Conservation (phyloP, 2,329 filamentous ascomycete species). For the Verticillium klebahnii region DNA sequence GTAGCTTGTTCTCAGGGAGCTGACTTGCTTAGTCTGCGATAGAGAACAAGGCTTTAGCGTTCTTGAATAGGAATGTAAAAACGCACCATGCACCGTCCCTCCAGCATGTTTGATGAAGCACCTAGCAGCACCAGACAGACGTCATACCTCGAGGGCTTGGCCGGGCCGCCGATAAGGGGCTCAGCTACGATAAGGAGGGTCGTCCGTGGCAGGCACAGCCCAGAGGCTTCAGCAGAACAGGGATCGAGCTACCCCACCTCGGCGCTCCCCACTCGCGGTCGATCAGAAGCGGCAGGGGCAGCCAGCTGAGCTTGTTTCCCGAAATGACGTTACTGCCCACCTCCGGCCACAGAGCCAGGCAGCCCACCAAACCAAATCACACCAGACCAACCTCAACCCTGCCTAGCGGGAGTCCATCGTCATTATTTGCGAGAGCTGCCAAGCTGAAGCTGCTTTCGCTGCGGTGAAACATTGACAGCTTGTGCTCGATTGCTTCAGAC, state of each 20-base stretch:
- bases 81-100: too few species aligned
- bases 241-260: not conserved
- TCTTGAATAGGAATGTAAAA: too few species aligned
- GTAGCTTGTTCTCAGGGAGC: too few species aligned
- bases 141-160: too few species aligned
- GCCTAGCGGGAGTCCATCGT: not conserved
- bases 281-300: not conserved
- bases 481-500: not conserved
- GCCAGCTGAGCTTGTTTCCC: conserved; percentile 4
- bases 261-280: not conserved
- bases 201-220: not conserved
- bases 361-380: not conserved
- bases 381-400: not conserved
- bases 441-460: not conserved
- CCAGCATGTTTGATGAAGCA: too few species aligned
- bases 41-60: too few species aligned
- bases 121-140: too few species aligned
- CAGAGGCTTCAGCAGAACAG: not conserved
- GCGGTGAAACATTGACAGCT: not conserved
- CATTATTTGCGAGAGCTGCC: not conserved
- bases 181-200: not conserved
- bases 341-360: not conserved
- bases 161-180: too few species aligned
- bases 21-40: too few species aligned
- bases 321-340: not conserved